These are phyloP conservation scores for Fusarium beomiforme DNA, from an alignment of 2,329 filamentous ascomycete species.

Conservation along the genomic window DNA sequence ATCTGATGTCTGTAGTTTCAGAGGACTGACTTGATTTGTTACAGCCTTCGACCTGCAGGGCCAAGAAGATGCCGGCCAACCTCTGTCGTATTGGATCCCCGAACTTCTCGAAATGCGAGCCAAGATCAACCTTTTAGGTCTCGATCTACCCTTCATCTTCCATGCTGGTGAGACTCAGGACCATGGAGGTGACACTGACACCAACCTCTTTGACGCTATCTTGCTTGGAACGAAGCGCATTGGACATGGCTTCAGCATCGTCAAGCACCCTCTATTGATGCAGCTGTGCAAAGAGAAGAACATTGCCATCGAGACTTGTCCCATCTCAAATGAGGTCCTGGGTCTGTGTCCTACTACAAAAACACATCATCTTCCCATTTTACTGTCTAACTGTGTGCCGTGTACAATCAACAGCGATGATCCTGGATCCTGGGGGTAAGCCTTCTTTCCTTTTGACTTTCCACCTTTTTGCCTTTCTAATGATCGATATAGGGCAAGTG, in stretches of 20 bases:
- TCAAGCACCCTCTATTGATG: not conserved
- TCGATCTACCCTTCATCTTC: not conserved
- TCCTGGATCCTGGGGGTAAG: not conserved
- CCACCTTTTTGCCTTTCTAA: fast-evolving
- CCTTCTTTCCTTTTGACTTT: fast-evolving
- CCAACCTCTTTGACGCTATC: not conserved
- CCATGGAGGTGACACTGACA: not conserved
- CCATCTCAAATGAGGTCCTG: not conserved
- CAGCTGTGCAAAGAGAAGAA: not conserved
- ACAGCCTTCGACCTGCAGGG: not conserved
- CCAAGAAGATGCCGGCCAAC: not conserved
- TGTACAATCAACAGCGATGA: not conserved
- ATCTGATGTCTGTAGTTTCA: not conserved
- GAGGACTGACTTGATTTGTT: not conserved
- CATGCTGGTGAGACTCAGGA: not conserved
- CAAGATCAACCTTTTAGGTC: not conserved
- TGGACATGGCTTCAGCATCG: not conserved
- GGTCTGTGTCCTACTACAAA: not conserved
- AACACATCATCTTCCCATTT: not conserved
- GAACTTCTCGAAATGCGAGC: not conserved
- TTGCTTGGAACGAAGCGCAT: not conserved
- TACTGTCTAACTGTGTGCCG: not conserved
- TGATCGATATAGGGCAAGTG: not conserved
- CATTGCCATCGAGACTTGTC: not conserved
- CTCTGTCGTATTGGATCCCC: not conserved